A percentile compares a stretch with the other conserved stretches of the same genome.
These are phyloP conservation scores for Vitis rupestris DNA, from an alignment of 164 flowering plant genomes.

Conservation along the genomic window DNA sequence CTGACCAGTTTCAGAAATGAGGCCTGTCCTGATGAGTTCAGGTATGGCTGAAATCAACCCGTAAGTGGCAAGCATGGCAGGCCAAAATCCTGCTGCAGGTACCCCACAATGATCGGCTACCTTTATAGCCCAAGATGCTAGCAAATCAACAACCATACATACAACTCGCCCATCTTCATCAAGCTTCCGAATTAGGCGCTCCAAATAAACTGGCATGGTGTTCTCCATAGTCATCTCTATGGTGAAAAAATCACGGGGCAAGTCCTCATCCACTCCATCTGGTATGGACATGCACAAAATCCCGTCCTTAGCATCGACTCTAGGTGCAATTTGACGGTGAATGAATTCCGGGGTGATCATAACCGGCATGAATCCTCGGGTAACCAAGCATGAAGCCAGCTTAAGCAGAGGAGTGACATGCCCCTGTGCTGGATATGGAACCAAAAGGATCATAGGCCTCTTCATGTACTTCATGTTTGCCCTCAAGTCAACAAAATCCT, in stretches of 20 bases:
- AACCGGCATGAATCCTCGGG: conserved; percentile 43
- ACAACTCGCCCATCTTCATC: conserved; percentile 27
- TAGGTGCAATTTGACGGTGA: conserved; percentile 28
- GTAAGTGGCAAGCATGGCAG: conserved; percentile 80
- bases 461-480: conserved; percentile 21
- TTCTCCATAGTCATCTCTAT: conserved; percentile 65
- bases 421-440: conserved; percentile 90
- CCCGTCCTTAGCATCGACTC: not conserved
- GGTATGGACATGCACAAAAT: conserved; percentile 39
- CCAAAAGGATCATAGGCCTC: conserved; percentile 42
- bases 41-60: conserved; percentile 59
- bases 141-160: conserved; percentile 61
- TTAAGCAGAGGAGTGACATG: conserved; percentile 86
- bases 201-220: conserved; percentile 55
- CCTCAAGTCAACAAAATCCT: no score
- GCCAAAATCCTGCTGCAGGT: conserved; percentile 77
- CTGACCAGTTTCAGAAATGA: conserved; percentile 57
- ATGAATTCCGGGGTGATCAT: conserved; percentile 56
- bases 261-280: conserved; percentile 36
- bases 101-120: conserved; percentile 46
- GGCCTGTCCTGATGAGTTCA: conserved; percentile 38
- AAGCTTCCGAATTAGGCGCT: conserved; percentile 26
- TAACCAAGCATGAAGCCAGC: conserved; percentile 39
- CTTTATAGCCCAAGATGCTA: conserved; percentile 74
- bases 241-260: conserved; percentile 50